A percentile compares a stretch with the other conserved stretches of the same genome.
Evolutionary conservation across 306 rosid genomes (phyloP).

Genomic region (Begonia fuchsioides): DNA sequence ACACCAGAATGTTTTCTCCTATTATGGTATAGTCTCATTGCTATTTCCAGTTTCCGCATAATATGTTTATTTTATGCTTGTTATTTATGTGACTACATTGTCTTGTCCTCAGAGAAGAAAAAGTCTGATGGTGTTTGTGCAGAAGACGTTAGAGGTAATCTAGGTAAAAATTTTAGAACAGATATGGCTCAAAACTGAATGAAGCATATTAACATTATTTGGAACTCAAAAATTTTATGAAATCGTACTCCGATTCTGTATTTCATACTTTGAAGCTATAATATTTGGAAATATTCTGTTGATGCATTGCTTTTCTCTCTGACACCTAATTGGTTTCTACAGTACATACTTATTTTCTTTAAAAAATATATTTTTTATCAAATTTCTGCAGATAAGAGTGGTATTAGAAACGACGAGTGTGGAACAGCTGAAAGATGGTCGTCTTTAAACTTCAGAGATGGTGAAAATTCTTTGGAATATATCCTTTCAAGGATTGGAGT

Average conservation of each 20-base stretch:
- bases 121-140: conserved; percentile 30
- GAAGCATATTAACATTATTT: too few species aligned
- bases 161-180: conserved; percentile 38
- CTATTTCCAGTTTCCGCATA: conserved; percentile 4
- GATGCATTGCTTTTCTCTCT: too few species aligned
- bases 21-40: conserved; percentile 35
- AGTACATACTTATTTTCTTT: too few species aligned
- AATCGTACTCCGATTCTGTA: too few species aligned
- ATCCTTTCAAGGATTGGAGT: conserved; percentile 35
- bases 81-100: not conserved
- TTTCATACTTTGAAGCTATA: too few species aligned
- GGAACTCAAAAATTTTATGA: too few species aligned
- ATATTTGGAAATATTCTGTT: too few species aligned
- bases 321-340: too few species aligned
- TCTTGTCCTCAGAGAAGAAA: conserved; percentile 51
- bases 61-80: not conserved
- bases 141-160: conserved; percentile 40
- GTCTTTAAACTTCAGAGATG: conserved; percentile 18
- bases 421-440: conserved; percentile 25
- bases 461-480: conserved; percentile 25
- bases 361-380: not conserved
- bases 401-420: conserved; percentile 13
- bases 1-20: conserved; percentile 58
- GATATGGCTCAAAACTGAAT: too few species aligned
- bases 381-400: conserved; percentile 20